Base-by-base conservation (phyloP, 1,139 yeast genomes). In the Pichia sp. region DNA sequence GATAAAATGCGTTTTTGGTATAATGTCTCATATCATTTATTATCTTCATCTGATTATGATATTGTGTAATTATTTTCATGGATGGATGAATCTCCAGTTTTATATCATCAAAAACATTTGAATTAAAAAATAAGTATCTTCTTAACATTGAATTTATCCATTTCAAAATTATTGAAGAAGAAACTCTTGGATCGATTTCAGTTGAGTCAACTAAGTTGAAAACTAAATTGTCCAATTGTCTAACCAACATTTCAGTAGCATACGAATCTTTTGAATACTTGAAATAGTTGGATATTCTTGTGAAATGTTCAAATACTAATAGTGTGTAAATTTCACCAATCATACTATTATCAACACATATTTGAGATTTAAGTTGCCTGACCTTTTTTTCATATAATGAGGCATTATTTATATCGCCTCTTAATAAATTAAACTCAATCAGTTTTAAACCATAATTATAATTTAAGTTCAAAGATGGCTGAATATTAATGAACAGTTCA, bases 401-500 rank as follows among this genome's bases (percentile, higher is more conserved):
- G 1, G 63, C 53, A 18, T 48, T 35, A 0, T 40, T 39, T 1
- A 45, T n/a, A 6, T 54, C 43, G 29, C 50, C 47, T 13, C 50
- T 46, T 13, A 54, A 49, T 4, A 57, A 37, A 15, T 53, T 45
- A 40, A 51, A 55, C 16, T 53, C 52, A 2, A 64, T 45, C 4
- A 61, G 46, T 20, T 42, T 51, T 26, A 56, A 53, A 13, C 39
- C 46, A 24, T 47, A 52, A 15, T 44, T 38, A 37, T 68, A 61
- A 45, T 66, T 68, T 11, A 67, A 54, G n/a, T 65, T 53, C 1
- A 70, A 69, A 5, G 64, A 56, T 6, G 57, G 53, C 18, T 58
- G 67, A 2, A 63, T 46, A 9, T 57, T 59, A 39, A 68, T 59
- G 23, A 79, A 60, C 39, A 68, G 72, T 9, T 62, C 60, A 39